Percentiles rank a stretch among this genome's conserved stretches.
Evolutionary conservation across 2,329 filamentous ascomycete species (phyloP).

Genomic region (Atkinsonella hypoxylon): DNA sequence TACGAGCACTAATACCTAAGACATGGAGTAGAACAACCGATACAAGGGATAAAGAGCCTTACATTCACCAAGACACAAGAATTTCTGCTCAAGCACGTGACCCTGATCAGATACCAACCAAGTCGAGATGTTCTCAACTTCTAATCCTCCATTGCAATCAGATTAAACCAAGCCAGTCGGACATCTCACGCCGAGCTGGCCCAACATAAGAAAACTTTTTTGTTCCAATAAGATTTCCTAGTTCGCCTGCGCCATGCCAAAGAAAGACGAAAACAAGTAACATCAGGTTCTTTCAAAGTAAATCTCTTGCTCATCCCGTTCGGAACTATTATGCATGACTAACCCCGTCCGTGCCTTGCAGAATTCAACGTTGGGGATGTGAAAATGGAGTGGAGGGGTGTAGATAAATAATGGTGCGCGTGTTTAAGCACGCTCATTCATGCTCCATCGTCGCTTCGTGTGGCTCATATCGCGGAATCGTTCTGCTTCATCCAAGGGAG

Average conservation of each 20-base stretch:
- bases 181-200: too few species aligned
- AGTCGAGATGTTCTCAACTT: too few species aligned
- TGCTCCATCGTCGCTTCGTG: slow-evolving; percentile 43
- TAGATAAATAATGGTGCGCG: neutral
- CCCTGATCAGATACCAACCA: too few species aligned
- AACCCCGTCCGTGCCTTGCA: neutral
- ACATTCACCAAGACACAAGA: too few species aligned
- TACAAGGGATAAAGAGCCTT: too few species aligned
- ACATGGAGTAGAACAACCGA: too few species aligned
- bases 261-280: neutral
- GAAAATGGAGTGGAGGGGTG: neutral
- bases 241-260: slow-evolving; percentile 6
- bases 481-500: slow-evolving; percentile 33
- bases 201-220: neutral
- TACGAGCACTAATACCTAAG: too few species aligned
- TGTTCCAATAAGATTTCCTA: neutral
- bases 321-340: neutral
- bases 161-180: too few species aligned
- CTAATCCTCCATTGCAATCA: too few species aligned
- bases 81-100: too few species aligned
- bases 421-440: slow-evolving; percentile 32
- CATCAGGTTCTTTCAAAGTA: neutral
- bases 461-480: slow-evolving; percentile 31
- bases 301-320: neutral
- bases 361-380: too few species aligned